Evolutionary conservation across 148 eudicot species (phyloP).

Genomic region (Polygonum aviculare): DNA sequence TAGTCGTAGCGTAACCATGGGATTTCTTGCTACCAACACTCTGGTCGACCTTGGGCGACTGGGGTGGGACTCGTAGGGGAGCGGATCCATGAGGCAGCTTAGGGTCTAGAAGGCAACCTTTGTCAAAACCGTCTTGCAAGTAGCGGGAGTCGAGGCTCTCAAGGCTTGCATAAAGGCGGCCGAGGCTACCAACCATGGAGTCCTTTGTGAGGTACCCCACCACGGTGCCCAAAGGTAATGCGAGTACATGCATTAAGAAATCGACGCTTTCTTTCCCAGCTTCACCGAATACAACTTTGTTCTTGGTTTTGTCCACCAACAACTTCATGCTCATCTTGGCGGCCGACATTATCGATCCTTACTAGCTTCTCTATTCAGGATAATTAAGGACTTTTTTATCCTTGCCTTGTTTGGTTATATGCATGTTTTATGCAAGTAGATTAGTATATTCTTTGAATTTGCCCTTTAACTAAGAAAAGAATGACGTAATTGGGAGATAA

Average conservation of each 20-base stretch:
- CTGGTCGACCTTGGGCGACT: background rate
- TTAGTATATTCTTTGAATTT: no score
- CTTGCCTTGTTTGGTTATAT: no score
- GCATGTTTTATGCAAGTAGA: no score
- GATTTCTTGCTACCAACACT: background rate
- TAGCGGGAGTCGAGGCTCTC: background rate
- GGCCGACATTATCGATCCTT: background rate
- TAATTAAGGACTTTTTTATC: no score
- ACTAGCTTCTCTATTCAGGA: background rate
- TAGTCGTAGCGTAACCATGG: background rate
- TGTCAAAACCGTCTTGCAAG: background rate
- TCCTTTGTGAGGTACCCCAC: background rate
- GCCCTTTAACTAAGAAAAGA: no score
- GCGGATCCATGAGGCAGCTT: background rate
- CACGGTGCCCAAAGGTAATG: background rate
- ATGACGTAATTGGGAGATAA: no score
- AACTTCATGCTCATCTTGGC: background rate
- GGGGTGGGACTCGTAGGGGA: background rate
- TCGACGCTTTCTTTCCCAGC: conserved; percentile 2
- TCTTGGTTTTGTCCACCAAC: background rate
- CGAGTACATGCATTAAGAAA: background rate
- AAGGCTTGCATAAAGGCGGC: background rate
- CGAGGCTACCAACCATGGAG: conserved; percentile 8
- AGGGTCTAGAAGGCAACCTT: background rate
- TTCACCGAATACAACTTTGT: background rate